A percentile compares a stretch with the other conserved stretches of the same genome.
Evolutionary conservation across 1,284 basidiomycete genomes (phyloP).

Genomic region (Ceratobasidium sp.): DNA sequence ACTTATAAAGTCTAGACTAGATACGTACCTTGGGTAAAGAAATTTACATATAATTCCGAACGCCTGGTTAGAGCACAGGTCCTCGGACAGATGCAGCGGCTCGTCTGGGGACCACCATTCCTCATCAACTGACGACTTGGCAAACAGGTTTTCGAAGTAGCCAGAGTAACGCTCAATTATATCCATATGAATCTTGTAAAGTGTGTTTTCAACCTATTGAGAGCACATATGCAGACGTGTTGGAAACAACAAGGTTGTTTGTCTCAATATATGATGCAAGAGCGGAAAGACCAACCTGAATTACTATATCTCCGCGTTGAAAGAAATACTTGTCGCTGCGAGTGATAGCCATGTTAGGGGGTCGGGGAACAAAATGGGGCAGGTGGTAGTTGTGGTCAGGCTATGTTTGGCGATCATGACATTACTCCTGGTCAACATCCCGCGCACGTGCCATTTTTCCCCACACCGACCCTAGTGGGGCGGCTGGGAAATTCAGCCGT

Average conservation of each 20-base stretch:
- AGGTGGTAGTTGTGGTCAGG: too few relatives aligned
- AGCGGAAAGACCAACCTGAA: constrained; percentile 2
- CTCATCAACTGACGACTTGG: background rate
- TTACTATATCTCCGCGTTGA: background rate
- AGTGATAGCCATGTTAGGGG: background rate
- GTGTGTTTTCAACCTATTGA: background rate
- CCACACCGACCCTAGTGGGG: too few relatives aligned
- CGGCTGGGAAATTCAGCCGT: too few relatives aligned
- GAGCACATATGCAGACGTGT: background rate
- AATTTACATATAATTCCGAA: constrained; percentile 12
- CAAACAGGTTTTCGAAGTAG: background rate
- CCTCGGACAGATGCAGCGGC: background rate
- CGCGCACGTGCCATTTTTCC: too few relatives aligned
- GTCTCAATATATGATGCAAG: background rate
- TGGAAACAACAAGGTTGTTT: background rate
- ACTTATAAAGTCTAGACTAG: background rate
- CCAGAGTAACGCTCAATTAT: background rate
- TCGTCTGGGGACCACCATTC: background rate
- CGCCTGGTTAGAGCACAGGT: background rate
- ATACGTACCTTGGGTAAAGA: constrained; percentile 17
- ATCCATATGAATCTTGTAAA: constrained; percentile 10
- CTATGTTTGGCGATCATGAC: too few relatives aligned
- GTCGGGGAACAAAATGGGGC: too few relatives aligned
- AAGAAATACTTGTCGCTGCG: constrained; percentile 20
- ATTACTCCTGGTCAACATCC: too few relatives aligned